These are phyloP conservation scores for Cryoendolithus antarcticus DNA, from an alignment of 2,329 filamentous ascomycete species.

Conservation along the genomic window DNA sequence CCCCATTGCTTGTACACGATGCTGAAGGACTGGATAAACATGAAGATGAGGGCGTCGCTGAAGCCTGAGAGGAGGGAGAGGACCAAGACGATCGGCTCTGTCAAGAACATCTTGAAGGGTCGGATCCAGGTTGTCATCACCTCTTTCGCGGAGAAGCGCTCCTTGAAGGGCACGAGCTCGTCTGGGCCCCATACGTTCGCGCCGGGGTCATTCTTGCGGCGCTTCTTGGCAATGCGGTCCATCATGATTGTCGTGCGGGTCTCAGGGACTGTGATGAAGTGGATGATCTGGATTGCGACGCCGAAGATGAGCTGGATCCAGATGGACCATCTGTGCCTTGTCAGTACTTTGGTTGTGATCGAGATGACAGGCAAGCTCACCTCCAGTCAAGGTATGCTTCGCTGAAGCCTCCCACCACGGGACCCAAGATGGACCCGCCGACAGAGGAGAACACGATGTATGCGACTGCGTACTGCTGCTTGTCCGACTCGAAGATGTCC, in stretches of 20 bases:
- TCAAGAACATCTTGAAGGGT: conserved; percentile 66
- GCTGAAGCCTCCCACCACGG: conserved; percentile 25
- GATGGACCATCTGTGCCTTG: conserved; percentile 52
- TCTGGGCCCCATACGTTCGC: conserved; percentile 61
- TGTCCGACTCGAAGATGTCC: conserved; percentile 49
- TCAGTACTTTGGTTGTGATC: neutral
- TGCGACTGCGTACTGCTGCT: conserved; percentile 50
- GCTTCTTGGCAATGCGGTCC: conserved; percentile 65
- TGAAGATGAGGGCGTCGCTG: conserved; percentile 66
- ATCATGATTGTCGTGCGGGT: conserved; percentile 70
- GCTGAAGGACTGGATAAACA: conserved; percentile 63
- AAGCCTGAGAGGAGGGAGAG: conserved; percentile 63
- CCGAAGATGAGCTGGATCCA: conserved; percentile 85
- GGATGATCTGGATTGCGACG: conserved; percentile 52
- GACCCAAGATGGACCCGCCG: conserved; percentile 25
- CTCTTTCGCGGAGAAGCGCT: conserved; percentile 32
- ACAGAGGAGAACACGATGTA: conserved; percentile 41
- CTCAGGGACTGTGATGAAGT: conserved; percentile 56
- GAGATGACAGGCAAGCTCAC: conserved; percentile 8
- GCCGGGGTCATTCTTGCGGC: conserved; percentile 42
- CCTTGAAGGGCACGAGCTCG: conserved; percentile 44
- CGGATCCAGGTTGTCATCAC: conserved; percentile 46
- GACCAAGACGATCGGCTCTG: conserved; percentile 61
- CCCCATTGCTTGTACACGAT: conserved; percentile 58
- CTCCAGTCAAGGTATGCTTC: conserved; percentile 46